phyloP scores from a whole-genome alignment of 1,284 basidiomycete species.

The Cutaneotrichosporon daszewskae region DNA sequence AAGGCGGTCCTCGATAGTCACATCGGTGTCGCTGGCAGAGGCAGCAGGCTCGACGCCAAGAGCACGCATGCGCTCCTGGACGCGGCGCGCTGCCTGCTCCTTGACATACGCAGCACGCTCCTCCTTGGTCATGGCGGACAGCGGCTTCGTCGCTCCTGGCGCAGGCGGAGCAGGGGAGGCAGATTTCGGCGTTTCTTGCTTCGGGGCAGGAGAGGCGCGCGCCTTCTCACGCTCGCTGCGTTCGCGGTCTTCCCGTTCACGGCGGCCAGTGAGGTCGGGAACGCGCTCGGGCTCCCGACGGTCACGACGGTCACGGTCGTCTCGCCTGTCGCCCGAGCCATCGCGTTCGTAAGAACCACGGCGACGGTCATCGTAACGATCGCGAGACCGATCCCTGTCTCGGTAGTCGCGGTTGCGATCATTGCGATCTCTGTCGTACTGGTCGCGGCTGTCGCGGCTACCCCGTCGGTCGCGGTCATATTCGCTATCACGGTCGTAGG shows the following conservation, averaged over 20 bases:
- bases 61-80: constrained; percentile 80
- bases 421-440: constrained; percentile 6
- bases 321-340: constrained; percentile 34
- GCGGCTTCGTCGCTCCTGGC: constrained; percentile 51
- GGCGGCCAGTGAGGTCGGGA: constrained; percentile 27
- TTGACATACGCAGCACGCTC: constrained; percentile 76
- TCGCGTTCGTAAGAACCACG: no score
- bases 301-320: constrained; percentile 34
- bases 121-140: constrained; percentile 75
- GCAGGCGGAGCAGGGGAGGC: constrained; percentile 46
- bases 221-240: constrained; percentile 1
- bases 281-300: constrained; percentile 34
- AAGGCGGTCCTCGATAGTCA: constrained; percentile 71
- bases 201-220: neutral
- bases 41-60: constrained; percentile 66
- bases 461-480: constrained; percentile 41
- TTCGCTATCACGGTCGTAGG: constrained; percentile 48
- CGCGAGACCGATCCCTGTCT: constrained; percentile 19
- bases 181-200: constrained; percentile 21
- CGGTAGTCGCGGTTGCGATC: constrained; percentile 38
- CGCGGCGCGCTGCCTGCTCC: constrained; percentile 73
- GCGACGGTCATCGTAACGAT: constrained; percentile 24
- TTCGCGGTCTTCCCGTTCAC: constrained; percentile 1
- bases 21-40: constrained; percentile 57
- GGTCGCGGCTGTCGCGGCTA: constrained; percentile 22